These are phyloP conservation scores for Candida alai DNA, from an alignment of 805 yeast genomes.

Conservation along the genomic window DNA sequence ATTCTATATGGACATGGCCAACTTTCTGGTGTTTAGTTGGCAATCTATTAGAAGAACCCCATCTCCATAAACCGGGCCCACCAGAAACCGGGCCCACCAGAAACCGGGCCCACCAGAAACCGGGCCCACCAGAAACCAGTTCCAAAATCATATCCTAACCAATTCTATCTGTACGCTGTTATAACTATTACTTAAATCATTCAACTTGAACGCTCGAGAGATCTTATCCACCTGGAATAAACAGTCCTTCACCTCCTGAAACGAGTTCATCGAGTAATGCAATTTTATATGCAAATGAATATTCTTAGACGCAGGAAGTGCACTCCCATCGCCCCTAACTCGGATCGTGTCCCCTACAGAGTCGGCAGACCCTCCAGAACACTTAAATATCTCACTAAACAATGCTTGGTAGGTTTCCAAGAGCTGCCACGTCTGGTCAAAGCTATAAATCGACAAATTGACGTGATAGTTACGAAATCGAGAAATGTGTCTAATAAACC, in stretches of 20 bases:
- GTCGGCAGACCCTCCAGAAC: too few relatives aligned
- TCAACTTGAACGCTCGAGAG: constrained; percentile 5
- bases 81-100: too few relatives aligned
- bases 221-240: constrained; percentile 8
- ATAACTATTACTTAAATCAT: neutral
- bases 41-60: too few relatives aligned
- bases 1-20: too few relatives aligned
- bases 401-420: constrained; percentile 5
- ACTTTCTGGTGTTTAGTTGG: too few relatives aligned
- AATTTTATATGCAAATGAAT: constrained; percentile 8
- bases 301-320: too few relatives aligned
- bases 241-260: constrained; percentile 11
- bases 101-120: too few relatives aligned
- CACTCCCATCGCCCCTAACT: too few relatives aligned
- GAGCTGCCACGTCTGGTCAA: constrained; percentile 3
- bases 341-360: too few relatives aligned
- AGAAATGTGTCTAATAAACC: constrained; percentile 3
- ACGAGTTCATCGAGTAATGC: constrained; percentile 9
- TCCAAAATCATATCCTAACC: too few relatives aligned
- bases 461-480: constrained; percentile 7
- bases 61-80: too few relatives aligned
- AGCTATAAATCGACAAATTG: constrained; percentile 6
- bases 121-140: too few relatives aligned
- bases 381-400: constrained; percentile 5
- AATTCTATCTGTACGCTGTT: constrained; percentile 8